Evolutionary conservation across 2,329 filamentous ascomycete genomes (phyloP), one percentile per base, ranked within the genome.

Genomic region (Chaetomium sp.): DNA sequence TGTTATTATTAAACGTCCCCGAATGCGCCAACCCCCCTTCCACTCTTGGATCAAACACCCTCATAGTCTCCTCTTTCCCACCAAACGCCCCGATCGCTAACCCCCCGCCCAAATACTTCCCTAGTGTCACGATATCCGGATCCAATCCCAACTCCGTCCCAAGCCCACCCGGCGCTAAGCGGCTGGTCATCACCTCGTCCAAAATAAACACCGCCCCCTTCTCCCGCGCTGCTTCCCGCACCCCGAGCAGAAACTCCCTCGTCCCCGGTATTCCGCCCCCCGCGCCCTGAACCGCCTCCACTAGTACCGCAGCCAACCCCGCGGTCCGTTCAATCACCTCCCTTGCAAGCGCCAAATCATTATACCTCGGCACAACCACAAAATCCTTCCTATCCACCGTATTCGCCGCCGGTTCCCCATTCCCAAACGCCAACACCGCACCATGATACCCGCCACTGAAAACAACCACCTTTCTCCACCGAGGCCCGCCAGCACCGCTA

Each of bases 181-280:
- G 75, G 3, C 80, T 85, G 0, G 85, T 87, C 78, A 87, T 85
- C 5, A 89, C 85, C 68, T 89, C 86, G 65, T 89, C 86, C 11
- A 87, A 71, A 38, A 89, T 82, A 60, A 89, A 77, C 0, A 89
- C 56, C 0, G 80, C 79, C 1, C 78, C 79, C 0, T 72, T 68
- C 64, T 76, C 67, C 52, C 72, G 69, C 35, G 68, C 70, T 5
- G 73, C 70, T 0, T 72, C 66, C 45, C 79, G 77, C 4, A 86
- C 68, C 1, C 72, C 72, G 8, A 67, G 57, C 33, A 87, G 66
- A 60, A 87, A 88, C 14, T 75, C 74, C 1, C 49, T 52, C 0
- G 69, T 72, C 0, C 72, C 84, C 0, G 74, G 70, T 5, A 84
- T 76, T 52, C 78, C 80, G 0, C 85, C 85, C 0, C 78, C 84